Base-by-base conservation (phyloP, 2,329 filamentous ascomycete genomes). In the Pseudogymnoascus sp. region DNA sequence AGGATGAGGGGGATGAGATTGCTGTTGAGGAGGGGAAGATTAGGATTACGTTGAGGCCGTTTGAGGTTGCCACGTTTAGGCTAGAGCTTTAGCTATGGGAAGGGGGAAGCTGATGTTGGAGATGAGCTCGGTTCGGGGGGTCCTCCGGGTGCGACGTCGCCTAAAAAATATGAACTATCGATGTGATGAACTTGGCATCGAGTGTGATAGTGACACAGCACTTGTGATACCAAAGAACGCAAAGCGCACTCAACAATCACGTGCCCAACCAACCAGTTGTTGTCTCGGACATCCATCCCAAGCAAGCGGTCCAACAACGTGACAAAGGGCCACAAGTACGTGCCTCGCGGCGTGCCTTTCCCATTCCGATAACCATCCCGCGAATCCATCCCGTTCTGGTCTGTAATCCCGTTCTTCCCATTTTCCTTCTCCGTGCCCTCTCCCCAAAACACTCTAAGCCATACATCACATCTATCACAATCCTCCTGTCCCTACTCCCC, bases 11-110 rank as follows among this genome's bases (percentile, higher is more conserved):
- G 61, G 86, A 90, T 65, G 84, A 86, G 70, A 68, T 91, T 62
- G 68, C 73, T 12, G 70, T 76, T 37, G 69, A 74, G 62, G 69
- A 74, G 64, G 79, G 77, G 64, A 74, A 76, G 67, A 82, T 90
- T 62, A 72, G 79, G 50, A 82, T 94, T 67, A 81, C 82, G 60
- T 71, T 96, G 66, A 81, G 88, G 67, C 83, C 90, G 18, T 96
- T 95, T 73, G 91, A 96, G 78, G 88, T 96, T 62, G 90, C 87
- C 18, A 94, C 90, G 1, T 94, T 83, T 72, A 84, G 88, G 70
- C 75, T 93, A 67, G 79, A 82, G 68, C 69, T 84, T 65, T 82
- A 68, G 37, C 4, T 25, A 6, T 18, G 15, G 37, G 30, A 33
- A 33, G 2, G 30, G 7, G 36, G 36, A 37, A 15, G 7, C 15